Percentiles rank a stretch among this genome's conserved stretches.
These are phyloP conservation scores for Taiozyma sp. DNA, from an alignment of 1,139 yeast species.

Conservation along the genomic window DNA sequence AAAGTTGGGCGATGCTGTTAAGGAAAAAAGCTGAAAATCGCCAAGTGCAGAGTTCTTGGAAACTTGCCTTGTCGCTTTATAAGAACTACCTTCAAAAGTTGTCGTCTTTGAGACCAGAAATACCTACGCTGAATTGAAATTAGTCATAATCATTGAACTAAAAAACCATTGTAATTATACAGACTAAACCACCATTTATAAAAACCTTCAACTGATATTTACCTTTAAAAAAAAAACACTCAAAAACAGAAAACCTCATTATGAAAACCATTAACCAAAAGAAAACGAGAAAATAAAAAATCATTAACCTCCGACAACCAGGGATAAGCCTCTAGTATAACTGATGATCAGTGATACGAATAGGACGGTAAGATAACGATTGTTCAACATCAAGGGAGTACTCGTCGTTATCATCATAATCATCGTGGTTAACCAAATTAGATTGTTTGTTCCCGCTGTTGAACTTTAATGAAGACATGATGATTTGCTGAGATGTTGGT, in stretches of 20 bases:
- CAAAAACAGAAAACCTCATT: not conserved
- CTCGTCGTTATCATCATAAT: slow-evolving; percentile 23
- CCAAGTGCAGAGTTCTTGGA: too few relatives aligned
- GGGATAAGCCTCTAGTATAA: not conserved
- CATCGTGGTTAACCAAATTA: slow-evolving; percentile 1
- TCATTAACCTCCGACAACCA: not conserved
- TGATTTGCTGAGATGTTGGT: not conserved
- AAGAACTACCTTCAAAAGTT: too few relatives aligned
- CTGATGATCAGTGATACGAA: not conserved
- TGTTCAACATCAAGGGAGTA: slow-evolving; percentile 24
- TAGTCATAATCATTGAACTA: not conserved
- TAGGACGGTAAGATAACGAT: slow-evolving; percentile 16
- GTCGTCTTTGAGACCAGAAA: too few relatives aligned
- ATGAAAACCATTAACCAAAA: not conserved
- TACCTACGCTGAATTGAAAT: not conserved
- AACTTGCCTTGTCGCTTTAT: too few relatives aligned
- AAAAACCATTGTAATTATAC: not conserved
- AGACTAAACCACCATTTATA: not conserved
- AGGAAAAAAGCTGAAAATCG: too few relatives aligned
- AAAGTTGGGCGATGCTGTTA: too few relatives aligned
- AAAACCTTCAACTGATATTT: not conserved
- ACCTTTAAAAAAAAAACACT: not conserved
- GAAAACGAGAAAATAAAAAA: not conserved
- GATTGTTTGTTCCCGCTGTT: not conserved
- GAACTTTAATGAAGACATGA: not conserved